These are phyloP conservation scores for Candida albicans DNA, from an alignment of 1,139 yeast species.

Conservation along the genomic window DNA sequence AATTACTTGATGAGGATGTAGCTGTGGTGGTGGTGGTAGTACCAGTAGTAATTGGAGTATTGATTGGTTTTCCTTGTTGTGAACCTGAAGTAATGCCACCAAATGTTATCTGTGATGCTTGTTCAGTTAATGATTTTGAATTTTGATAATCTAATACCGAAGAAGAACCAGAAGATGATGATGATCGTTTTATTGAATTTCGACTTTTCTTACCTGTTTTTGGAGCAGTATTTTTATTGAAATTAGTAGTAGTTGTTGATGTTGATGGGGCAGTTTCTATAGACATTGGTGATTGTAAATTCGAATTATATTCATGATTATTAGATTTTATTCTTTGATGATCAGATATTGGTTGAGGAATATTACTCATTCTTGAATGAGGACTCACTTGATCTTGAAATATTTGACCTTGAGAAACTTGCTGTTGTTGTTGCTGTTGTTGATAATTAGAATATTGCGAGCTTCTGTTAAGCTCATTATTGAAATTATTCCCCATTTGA, in stretches of 20 bases:
- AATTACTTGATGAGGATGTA: background rate
- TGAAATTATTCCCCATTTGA: slow-evolving; percentile 4
- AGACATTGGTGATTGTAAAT: slow-evolving; percentile 11
- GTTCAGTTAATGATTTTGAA: slow-evolving; percentile 5
- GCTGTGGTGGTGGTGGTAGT: background rate
- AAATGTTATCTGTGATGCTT: slow-evolving; percentile 9
- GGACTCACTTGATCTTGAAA: slow-evolving; percentile 2
- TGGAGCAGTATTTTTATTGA: background rate
- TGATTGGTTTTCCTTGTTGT: background rate
- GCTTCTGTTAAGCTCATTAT: background rate
- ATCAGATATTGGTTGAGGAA: background rate
- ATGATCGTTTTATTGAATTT: no score
- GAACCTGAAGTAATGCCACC: background rate
- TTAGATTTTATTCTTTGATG: slow-evolving; percentile 1
- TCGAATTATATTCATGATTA: background rate
- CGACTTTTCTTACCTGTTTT: no score
- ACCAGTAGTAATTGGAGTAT: background rate
- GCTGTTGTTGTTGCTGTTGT: slow-evolving; percentile 1
- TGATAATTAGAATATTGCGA: background rate
- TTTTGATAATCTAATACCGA: slow-evolving; percentile 7
- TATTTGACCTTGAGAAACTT: slow-evolving; percentile 1
- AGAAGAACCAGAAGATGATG: background rate
- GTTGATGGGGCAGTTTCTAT: slow-evolving; percentile 5
- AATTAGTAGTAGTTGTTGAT: background rate
- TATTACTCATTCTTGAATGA: background rate